phyloP scores from a whole-genome alignment of 352 stramenopile species.

The Pythium rhizo-oryzae region DNA sequence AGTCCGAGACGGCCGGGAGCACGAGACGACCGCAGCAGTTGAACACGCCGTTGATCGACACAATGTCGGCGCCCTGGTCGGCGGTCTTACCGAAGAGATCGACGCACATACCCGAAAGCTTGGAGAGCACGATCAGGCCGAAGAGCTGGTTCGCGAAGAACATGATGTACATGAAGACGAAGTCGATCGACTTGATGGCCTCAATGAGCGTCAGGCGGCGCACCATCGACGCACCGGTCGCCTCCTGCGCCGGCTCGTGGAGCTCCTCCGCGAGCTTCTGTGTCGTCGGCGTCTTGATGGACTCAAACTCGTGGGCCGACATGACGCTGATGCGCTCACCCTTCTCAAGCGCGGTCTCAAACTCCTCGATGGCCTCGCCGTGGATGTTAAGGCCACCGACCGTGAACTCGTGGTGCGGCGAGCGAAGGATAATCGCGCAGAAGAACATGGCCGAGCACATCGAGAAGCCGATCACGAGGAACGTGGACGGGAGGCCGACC shows the following conservation, averaged over 20 bases:
- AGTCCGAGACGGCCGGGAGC: slow-evolving; percentile 46
- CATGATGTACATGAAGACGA: slow-evolving; percentile 49
- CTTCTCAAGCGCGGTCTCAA: slow-evolving; percentile 29
- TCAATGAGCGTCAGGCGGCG: slow-evolving; percentile 46
- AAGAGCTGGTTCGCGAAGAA: slow-evolving; percentile 44
- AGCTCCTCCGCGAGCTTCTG: slow-evolving; percentile 34
- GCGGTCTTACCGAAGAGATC: slow-evolving; percentile 49
- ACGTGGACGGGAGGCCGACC: slow-evolving; percentile 51
- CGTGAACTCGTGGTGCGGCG: slow-evolving; percentile 44
- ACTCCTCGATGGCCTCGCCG: slow-evolving; percentile 41
- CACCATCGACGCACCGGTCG: slow-evolving; percentile 31
- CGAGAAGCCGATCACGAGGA: slow-evolving; percentile 49
- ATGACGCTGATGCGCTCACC: slow-evolving; percentile 42
- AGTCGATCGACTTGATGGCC: slow-evolving; percentile 40
- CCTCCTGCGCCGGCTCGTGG: slow-evolving; percentile 20
- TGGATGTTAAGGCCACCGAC: slow-evolving; percentile 62
- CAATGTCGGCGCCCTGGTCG: slow-evolving; percentile 38
- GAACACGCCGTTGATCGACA: slow-evolving; percentile 57
- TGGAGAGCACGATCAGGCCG: slow-evolving; percentile 45
- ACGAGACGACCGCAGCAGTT: slow-evolving; percentile 52
- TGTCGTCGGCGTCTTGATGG: slow-evolving; percentile 37
- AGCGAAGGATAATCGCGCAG: slow-evolving; percentile 50
- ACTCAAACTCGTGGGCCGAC: slow-evolving; percentile 41
- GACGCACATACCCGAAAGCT: slow-evolving; percentile 51
- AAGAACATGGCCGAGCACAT: slow-evolving; percentile 46